These are phyloP conservation scores for Pyricularia sp. DNA, from an alignment of 2,329 filamentous ascomycete genomes.

Conservation along the genomic window DNA sequence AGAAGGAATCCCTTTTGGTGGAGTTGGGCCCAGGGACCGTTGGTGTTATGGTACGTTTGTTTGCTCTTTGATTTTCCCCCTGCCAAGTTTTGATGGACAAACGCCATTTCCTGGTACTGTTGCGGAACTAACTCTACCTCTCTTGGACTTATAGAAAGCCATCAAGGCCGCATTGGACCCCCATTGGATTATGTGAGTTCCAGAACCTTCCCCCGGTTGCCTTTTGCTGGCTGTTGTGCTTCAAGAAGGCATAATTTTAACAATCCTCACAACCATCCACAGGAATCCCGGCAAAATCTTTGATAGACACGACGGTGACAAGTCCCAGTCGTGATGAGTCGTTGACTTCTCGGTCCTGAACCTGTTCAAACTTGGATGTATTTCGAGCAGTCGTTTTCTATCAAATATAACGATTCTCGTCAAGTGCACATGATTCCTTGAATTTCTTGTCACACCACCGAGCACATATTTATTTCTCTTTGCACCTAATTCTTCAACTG, in stretches of 20 bases:
- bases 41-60: conserved; percentile 55
- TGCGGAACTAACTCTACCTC: neutral
- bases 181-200: conserved; percentile 60
- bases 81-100: neutral
- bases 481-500: too few relatives aligned
- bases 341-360: neutral
- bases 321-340: neutral
- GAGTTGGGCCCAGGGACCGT: conserved; percentile 77
- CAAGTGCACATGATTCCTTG: neutral
- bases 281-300: conserved; percentile 85
- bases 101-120: neutral
- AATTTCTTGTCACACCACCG: neutral
- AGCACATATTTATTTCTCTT: too few relatives aligned
- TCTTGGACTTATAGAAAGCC: conserved; percentile 32
- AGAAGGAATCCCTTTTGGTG: conserved; percentile 69
- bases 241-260: neutral
- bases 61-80: neutral
- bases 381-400: neutral
- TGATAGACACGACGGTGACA: conserved; percentile 37
- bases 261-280: neutral
- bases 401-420: neutral
- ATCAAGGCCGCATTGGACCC: conserved; percentile 81
- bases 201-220: neutral
- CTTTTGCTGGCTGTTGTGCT: neutral
- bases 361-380: neutral